Base-by-base conservation (phyloP, 2,329 filamentous ascomycete species). In the Xylaria hypoxylon region DNA sequence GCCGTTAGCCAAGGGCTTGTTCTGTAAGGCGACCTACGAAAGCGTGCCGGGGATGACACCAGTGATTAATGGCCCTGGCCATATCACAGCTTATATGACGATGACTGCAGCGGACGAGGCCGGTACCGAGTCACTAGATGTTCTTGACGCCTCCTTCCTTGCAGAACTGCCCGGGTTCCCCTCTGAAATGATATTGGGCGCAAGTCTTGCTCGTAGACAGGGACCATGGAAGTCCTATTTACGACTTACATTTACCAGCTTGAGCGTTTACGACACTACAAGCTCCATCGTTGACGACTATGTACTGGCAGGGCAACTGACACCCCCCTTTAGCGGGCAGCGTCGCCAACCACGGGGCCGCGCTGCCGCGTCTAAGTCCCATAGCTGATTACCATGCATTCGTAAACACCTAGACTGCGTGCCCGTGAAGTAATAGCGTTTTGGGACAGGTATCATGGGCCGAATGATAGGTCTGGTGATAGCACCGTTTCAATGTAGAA, bases 181-280 rank as follows among this genome's bases (percentile, higher is more conserved):
- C 5, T 2, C 64, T 10, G 67, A 67, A 1, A 58, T 52, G 42
- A 68, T 68, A 15, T 5, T 68, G 11, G 48, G 59, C 11, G 67
- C 26, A 26, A 22, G 10, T 1, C 26, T 68, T 17, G 45, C 67
- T 17, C 67, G 62, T 19, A 35, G 4, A 1, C n/a, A 68, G 5
- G 67, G 67, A 13, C 17, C 28, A 26, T 68, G 67, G 67, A 67
- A 52, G 40, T 67, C 67, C 15, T 64, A 67, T 55, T 24, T 67
- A 8, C 47, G 63, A 5, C 53, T 53, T 28, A 51, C 5, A 10
- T 7, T 64, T 2, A 68, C 63, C 5, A 68, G 67, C 44, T 42
- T 68, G 7, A 68, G 67, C n/a, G 59, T 67, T 22, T 67, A 60
- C 28, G 67, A 68, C 17, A 64, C 67, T 1, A 26, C 44, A 1